These are phyloP conservation scores for Marasmius fiardii DNA, from an alignment of 1,284 basidiomycete species.

Conservation along the genomic window DNA sequence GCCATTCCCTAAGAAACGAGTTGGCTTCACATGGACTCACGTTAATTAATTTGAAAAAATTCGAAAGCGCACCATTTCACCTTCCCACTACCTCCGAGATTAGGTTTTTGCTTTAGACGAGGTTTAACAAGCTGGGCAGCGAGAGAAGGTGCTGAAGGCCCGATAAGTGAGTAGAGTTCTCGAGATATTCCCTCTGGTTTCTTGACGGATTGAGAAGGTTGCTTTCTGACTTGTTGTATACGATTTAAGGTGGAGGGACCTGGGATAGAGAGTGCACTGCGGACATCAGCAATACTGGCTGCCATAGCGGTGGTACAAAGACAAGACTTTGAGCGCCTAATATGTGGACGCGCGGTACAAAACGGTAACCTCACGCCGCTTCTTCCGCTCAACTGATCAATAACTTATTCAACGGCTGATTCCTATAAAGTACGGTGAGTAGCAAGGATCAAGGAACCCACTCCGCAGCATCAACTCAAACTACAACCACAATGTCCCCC, in stretches of 20 bases:
- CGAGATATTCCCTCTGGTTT: constrained; percentile 91
- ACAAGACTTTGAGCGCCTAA: no score
- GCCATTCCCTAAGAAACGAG: constrained; percentile 69
- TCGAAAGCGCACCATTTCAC: constrained; percentile 56
- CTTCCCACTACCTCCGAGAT: constrained; percentile 55
- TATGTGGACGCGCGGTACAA: no score
- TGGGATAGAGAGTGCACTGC: constrained; percentile 73
- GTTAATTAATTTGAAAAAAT: not conserved
- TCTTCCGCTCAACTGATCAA: no score
- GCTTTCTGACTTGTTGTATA: constrained; percentile 39
- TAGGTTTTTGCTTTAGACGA: constrained; percentile 84
- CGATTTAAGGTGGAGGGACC: constrained; percentile 34
- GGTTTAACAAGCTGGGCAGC: constrained; percentile 75
- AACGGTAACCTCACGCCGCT: no score
- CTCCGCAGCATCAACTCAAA: not conserved
- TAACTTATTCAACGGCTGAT: no score
- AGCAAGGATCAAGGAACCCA: not conserved
- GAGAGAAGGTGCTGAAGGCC: constrained; percentile 84
- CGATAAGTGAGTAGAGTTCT: constrained; percentile 93
- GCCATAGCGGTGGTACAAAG: constrained; percentile 38
- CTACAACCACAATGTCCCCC: not conserved
- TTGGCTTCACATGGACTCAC: constrained; percentile 3
- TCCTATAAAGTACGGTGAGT: no score
- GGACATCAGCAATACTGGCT: constrained; percentile 75
- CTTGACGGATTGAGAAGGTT: constrained; percentile 33